Percentiles rank a stretch among this genome's conserved stretches.
phyloP scores from a whole-genome alignment of 768 basidiomycete genomes.

The Boletus fagicola region DNA sequence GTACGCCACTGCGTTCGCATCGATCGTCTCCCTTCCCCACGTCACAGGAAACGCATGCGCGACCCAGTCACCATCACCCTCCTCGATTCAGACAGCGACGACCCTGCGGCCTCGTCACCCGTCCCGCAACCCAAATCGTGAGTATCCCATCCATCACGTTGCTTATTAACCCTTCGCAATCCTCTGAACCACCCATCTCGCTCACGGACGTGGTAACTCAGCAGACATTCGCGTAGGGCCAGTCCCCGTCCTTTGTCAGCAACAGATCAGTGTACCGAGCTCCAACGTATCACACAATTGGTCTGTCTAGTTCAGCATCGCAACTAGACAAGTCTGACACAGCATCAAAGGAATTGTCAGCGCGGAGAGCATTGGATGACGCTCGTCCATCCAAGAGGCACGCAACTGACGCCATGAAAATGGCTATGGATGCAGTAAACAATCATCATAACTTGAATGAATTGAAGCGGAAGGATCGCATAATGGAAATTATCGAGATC shows the following conservation, averaged over 20 bases:
- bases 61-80: slow-evolving; percentile 12
- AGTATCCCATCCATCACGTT: neutral
- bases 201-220: neutral
- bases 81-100: slow-evolving; percentile 18
- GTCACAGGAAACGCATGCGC: slow-evolving; percentile 10
- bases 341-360: slow-evolving; percentile 22
- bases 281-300: slow-evolving; percentile 24
- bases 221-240: neutral
- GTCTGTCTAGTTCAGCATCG: slow-evolving; percentile 9
- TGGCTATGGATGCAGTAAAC: slow-evolving; percentile 13
- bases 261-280: slow-evolving; percentile 15
- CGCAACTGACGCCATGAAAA: slow-evolving; percentile 16
- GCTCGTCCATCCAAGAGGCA: slow-evolving; percentile 22
- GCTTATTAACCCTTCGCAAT: neutral
- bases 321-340: slow-evolving; percentile 7
- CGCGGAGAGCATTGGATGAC: slow-evolving; percentile 14
- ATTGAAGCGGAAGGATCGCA: slow-evolving; percentile 25
- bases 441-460: slow-evolving; percentile 1
- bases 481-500: slow-evolving; percentile 23
- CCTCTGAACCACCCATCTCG: neutral
- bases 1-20: slow-evolving; percentile 16
- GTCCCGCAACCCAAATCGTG: slow-evolving; percentile 1
- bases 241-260: neutral
- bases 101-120: slow-evolving; percentile 5
- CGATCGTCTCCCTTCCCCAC: slow-evolving; percentile 14